Percentiles rank a stretch among this genome's conserved stretches.
Conservation (phyloP, 495 filamentous ascomycete species). For the Daldinia vernicosa region DNA sequence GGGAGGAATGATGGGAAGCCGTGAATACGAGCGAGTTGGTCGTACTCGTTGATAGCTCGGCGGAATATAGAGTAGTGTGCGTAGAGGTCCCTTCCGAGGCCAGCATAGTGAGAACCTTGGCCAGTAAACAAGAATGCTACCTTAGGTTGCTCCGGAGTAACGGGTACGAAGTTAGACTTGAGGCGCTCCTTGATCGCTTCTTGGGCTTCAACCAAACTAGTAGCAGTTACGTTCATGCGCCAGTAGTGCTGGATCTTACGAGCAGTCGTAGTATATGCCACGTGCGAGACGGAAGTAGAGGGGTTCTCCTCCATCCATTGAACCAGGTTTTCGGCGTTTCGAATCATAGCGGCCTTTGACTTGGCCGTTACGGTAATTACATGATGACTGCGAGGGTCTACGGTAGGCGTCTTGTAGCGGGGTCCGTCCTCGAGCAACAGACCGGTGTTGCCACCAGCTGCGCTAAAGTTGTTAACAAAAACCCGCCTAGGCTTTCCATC, state of each 20-base stretch:
- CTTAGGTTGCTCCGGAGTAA: conserved; percentile 60
- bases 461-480: conserved; percentile 77
- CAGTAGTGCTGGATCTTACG: conserved; percentile 84
- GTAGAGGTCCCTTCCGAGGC: conserved; percentile 78
- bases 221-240: conserved; percentile 69
- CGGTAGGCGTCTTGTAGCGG: conserved; percentile 38
- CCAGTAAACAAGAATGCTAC: conserved; percentile 77
- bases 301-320: conserved; percentile 63
- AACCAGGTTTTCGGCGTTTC: conserved; percentile 60
- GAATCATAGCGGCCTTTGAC: conserved; percentile 62
- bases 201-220: conserved; percentile 57
- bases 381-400: conserved; percentile 62
- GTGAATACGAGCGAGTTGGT: conserved; percentile 72
- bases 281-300: conserved; percentile 59
- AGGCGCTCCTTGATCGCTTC: conserved; percentile 53
- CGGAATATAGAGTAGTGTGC: conserved; percentile 73
- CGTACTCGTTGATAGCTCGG: conserved; percentile 71
- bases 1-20: conserved; percentile 74
- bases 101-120: conserved; percentile 71
- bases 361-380: conserved; percentile 68
- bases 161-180: conserved; percentile 57
- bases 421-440: conserved; percentile 68
- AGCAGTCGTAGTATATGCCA: conserved; percentile 86
- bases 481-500: conserved; percentile 66
- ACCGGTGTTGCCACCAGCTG: conserved; percentile 73